Base-by-base conservation (phyloP, 306 rosid genomes). In the Lathyrus oleraceus region DNA sequence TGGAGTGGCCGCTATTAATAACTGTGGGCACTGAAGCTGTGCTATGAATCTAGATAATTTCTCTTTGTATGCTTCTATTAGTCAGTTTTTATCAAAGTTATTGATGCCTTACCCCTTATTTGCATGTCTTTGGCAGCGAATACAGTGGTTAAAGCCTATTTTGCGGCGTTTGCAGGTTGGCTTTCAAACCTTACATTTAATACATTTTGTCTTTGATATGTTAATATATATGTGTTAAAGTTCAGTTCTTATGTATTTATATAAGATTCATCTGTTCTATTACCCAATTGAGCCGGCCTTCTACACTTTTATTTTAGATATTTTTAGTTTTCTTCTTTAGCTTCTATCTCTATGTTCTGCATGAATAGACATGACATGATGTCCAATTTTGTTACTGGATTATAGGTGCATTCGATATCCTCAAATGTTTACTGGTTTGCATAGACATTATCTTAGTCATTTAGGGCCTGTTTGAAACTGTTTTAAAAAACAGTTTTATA, bases 121-220 rank as follows among this genome's bases (percentile, higher is more conserved):
- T 57, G 12, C 47, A 13, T 77, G 59, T 56, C 39, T 69, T 58
- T 32, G 42, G 68, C 82, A 82, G 85, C 75, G 85, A 64, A 79
- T 77, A 74, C 62, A 51, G 20, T 78, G 82, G 82, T 80, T 73
- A 59, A 82, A 82, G 77, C 85, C 85, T 28, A 17, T 82, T 69
- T 65, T 82, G 80, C 77, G 85, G 5, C 85, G 85, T 21, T 65
- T 78, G 60, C 85, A 81, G 85, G 85, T 81, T 63, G 36, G 76
- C 28, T 74, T 72, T 67, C 19, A 54, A 42, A 68, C 60, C 52
- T 44, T 27, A 53, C 43, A 17, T 8, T 63, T 13, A 48, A 21
- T 27, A 49, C 49, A 6, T 65, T 74, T 10, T 20, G 21, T 35
- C 52, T n/a, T 42, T 66, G 8, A 52, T 65, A 10, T 65, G 25